phyloP scores from a whole-genome alignment of 2,329 filamentous ascomycete genomes.

The Beauveria sp. region DNA sequence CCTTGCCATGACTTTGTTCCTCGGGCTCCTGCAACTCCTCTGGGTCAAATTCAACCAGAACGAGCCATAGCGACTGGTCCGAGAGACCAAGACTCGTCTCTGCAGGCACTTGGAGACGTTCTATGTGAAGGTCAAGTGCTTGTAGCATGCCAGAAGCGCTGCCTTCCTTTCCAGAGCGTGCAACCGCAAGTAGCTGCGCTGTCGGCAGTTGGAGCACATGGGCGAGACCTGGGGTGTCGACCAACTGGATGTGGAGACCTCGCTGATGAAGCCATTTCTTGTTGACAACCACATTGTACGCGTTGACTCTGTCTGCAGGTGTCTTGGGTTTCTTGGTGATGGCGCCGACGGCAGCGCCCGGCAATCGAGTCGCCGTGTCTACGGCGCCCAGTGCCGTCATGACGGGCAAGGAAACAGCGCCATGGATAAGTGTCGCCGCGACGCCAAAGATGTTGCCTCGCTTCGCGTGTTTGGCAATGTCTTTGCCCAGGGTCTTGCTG shows the following conservation, averaged over 20 bases:
- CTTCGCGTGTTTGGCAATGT: constrained; percentile 28
- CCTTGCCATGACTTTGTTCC: no score
- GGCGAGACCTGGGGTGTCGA: constrained; percentile 23
- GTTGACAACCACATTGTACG: constrained; percentile 35
- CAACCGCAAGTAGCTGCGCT: constrained; percentile 6
- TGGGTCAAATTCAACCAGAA: background rate
- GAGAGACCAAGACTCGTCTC: constrained; percentile 4
- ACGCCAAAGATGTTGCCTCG: constrained; percentile 33
- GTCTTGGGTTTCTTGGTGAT: constrained; percentile 31
- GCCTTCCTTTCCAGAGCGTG: constrained; percentile 9
- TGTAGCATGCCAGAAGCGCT: constrained; percentile 7
- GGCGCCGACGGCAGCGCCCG: constrained; percentile 25
- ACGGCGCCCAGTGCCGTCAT: constrained; percentile 28
- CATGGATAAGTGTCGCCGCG: constrained; percentile 27
- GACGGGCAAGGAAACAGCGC: constrained; percentile 31
- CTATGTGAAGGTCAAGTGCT: constrained; percentile 1
- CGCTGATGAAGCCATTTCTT: constrained; percentile 33
- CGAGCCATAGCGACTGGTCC: constrained; percentile 10
- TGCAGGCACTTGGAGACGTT: background rate
- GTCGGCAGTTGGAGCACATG: constrained; percentile 12
- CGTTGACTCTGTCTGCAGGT: constrained; percentile 31
- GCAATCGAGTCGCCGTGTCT: constrained; percentile 27
- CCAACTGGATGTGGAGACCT: constrained; percentile 28
- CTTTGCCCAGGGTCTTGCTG: constrained; percentile 28
- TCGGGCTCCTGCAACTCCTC: background rate